Conservation (phyloP, 2,329 filamentous ascomycete genomes). For the Zelopaecilomyces penicillatus region DNA sequence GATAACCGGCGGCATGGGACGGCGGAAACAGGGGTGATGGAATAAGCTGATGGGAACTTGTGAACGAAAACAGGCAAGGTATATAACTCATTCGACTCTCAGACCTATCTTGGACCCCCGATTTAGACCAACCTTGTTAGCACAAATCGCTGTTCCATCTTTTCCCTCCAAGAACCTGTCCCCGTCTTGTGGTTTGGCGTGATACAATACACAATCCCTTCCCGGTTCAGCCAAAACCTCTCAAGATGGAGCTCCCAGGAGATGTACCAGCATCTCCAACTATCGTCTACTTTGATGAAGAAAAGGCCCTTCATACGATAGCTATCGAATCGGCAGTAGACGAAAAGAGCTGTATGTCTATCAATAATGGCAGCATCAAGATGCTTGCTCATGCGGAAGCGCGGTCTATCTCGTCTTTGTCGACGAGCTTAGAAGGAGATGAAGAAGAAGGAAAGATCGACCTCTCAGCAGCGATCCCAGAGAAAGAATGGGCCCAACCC, state of each 20-base stretch:
- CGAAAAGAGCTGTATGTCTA: background rate
- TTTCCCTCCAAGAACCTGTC: too few relatives aligned
- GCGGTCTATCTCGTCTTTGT: background rate
- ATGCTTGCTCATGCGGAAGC: background rate
- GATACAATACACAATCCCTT: constrained; percentile 37
- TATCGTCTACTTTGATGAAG: constrained; percentile 3
- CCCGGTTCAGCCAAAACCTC: constrained; percentile 19
- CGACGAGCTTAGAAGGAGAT: background rate
- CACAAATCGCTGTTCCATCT: too few relatives aligned
- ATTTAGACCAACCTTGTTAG: too few relatives aligned
- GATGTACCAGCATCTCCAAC: background rate
- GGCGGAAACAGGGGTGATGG: too few relatives aligned
- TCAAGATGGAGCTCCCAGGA: too few relatives aligned
- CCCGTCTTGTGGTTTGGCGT: too few relatives aligned
- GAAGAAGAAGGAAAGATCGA: background rate
- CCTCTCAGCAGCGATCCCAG: constrained; percentile 22
- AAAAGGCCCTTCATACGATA: constrained; percentile 2
- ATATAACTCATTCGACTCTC: too few relatives aligned
- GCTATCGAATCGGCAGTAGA: too few relatives aligned
- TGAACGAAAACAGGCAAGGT: too few relatives aligned
- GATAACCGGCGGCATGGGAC: too few relatives aligned
- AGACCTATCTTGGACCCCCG: too few relatives aligned
- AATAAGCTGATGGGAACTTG: too few relatives aligned
- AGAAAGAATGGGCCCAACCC: constrained; percentile 31
- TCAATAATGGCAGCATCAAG: constrained; percentile 8